Percentiles rank a stretch among this genome's conserved stretches.
phyloP scores from a whole-genome alignment of 176 grass and related monocot genomes.

The Zea luxurians region DNA sequence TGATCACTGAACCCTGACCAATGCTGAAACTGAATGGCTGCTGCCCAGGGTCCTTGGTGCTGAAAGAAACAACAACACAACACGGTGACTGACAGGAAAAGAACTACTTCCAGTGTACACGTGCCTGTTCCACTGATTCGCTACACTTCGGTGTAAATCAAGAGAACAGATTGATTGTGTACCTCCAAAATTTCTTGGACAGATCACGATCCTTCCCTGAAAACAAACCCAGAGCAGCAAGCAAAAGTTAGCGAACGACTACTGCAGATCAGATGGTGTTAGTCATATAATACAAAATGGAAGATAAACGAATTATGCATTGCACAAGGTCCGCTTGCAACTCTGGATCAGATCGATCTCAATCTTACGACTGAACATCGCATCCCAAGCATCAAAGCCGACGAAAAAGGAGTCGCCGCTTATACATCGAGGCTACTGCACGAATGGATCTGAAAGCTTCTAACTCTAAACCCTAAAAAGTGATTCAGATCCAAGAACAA shows the following conservation, averaged over 20 bases:
- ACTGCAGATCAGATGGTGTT: neutral
- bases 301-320: neutral
- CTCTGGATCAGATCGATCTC: neutral
- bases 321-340: neutral
- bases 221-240: constrained; percentile 20
- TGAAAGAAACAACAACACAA: constrained; percentile 43
- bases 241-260: neutral
- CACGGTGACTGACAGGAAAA: neutral
- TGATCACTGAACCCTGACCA: constrained; percentile 77
- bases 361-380: neutral
- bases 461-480: neutral
- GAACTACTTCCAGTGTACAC: neutral
- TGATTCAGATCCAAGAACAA: constrained; percentile 21
- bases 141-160: neutral
- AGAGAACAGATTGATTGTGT: constrained; percentile 16
- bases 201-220: constrained; percentile 91
- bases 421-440: neutral
- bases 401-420: neutral
- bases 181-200: constrained; percentile 96
- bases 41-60: constrained; percentile 94
- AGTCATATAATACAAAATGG: neutral
- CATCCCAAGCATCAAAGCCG: neutral
- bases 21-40: constrained; percentile 88
- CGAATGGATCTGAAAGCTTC: constrained; percentile 29
- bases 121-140: neutral